Conservation (phyloP, 2,329 filamentous ascomycete genomes). For the Sclerotinia nivalis region DNA sequence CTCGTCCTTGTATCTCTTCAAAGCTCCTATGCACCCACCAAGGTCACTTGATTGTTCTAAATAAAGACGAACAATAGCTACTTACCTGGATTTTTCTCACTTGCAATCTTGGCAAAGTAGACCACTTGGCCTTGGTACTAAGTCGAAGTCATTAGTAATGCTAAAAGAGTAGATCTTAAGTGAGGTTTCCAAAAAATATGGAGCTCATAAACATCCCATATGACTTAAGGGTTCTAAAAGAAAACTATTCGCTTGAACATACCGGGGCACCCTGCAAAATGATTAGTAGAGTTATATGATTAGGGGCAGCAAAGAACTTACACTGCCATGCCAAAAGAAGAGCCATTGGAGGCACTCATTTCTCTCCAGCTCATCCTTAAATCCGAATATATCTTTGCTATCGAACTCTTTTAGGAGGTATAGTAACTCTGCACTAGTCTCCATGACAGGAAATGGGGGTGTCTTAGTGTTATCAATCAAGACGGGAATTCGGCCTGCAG, state of each 20-base stretch:
- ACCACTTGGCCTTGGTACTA: conserved; percentile 20
- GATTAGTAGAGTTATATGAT: not conserved
- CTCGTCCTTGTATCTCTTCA: conserved; percentile 54
- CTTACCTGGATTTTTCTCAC: conserved; percentile 16
- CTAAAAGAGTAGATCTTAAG: no score
- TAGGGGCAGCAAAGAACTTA: conserved; percentile 30
- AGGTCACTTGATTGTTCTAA: not conserved
- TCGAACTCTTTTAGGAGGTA: conserved; percentile 52
- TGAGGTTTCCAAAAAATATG: not conserved
- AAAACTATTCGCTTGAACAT: not conserved
- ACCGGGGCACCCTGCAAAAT: conserved; percentile 7
- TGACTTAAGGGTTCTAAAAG: not conserved
- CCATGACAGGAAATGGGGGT: conserved; percentile 53
- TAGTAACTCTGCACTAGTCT: conserved; percentile 54
- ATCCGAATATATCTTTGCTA: conserved; percentile 52
- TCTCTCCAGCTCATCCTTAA: conserved; percentile 52
- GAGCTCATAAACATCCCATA: not conserved
- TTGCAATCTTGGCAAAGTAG: conserved; percentile 23
- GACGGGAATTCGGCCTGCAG: conserved; percentile 48
- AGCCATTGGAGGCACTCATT: conserved; percentile 54
- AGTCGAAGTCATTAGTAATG: not conserved
- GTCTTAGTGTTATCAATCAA: conserved; percentile 52
- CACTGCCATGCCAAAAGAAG: conserved; percentile 56
- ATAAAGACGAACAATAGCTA: not conserved
- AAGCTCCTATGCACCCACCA: conserved; percentile 44